Percentiles rank a stretch among this genome's conserved stretches.
These are phyloP conservation scores for Cryptococcus sp. DNA, from an alignment of 1,284 basidiomycete genomes.

Conservation along the genomic window DNA sequence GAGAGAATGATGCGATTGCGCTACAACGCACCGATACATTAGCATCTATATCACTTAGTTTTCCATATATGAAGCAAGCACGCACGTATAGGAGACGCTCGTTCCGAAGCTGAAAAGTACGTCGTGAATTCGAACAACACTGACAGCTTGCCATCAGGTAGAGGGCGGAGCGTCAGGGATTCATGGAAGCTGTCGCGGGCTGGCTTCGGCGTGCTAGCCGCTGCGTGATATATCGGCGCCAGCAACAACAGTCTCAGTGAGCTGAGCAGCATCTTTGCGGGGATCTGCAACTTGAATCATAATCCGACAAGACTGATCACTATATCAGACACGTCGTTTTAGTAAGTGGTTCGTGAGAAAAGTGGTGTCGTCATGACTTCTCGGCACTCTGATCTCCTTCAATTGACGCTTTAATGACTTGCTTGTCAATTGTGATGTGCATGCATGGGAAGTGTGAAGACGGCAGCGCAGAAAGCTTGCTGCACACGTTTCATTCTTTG, in stretches of 20 bases:
- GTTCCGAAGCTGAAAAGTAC: slow-evolving; percentile 51
- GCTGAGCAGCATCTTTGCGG: slow-evolving; percentile 14
- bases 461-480: no score
- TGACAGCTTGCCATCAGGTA: slow-evolving; percentile 80
- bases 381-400: no score
- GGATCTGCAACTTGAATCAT: no score
- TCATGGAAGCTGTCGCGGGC: slow-evolving; percentile 56
- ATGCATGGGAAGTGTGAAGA: no score
- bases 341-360: no score
- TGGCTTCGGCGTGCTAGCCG: neutral
- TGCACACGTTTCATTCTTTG: no score
- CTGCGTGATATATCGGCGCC: slow-evolving; percentile 10
- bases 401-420: no score
- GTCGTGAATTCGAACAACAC: slow-evolving; percentile 83
- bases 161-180: slow-evolving; percentile 68
- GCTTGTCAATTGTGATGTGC: no score
- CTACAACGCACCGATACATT: slow-evolving; percentile 9
- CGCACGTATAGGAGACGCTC: slow-evolving; percentile 14
- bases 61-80: neutral
- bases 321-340: no score
- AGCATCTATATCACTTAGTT: no score
- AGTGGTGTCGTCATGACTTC: no score
- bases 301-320: no score
- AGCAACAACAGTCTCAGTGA: slow-evolving; percentile 12
- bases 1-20: slow-evolving; percentile 77